Conservation (phyloP, 164 flowering plant species). For the Nymphaea colorata region DNA sequence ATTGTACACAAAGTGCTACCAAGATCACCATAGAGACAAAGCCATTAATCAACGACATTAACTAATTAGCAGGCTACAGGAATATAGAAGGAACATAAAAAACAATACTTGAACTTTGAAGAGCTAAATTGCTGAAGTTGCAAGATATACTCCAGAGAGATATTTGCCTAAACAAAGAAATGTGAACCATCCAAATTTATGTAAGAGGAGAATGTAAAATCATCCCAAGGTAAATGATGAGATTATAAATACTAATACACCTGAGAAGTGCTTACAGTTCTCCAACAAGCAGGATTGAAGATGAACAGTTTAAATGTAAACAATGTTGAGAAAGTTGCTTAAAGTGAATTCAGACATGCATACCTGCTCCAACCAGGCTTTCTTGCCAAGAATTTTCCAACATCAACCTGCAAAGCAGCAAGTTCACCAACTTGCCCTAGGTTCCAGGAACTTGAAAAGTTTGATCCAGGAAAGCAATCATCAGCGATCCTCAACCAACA, state of each 20-base stretch:
- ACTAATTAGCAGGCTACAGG: too few species aligned
- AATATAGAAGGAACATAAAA: too few species aligned
- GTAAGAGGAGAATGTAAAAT: background rate
- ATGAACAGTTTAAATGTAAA: too few species aligned
- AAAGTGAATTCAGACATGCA: constrained; percentile 1
- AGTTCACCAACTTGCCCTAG: constrained; percentile 88
- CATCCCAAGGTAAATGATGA: too few species aligned
- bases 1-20: background rate
- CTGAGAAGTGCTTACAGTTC: too few species aligned
- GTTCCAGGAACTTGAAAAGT: constrained; percentile 88
- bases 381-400: constrained; percentile 81
- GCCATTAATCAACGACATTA: background rate
- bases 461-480: constrained; percentile 90
- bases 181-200: background rate
- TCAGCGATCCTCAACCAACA: constrained; percentile 98
- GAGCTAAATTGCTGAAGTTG: too few species aligned
- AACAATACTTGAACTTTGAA: too few species aligned
- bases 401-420: constrained; percentile 86
- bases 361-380: constrained; percentile 96
- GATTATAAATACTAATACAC: too few species aligned
- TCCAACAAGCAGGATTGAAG: background rate
- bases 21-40: background rate
- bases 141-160: background rate
- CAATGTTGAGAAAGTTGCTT: background rate
- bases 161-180: background rate